phyloP scores from a whole-genome alignment of 306 rosid genomes.

The Vigna reflexopilosa region DNA sequence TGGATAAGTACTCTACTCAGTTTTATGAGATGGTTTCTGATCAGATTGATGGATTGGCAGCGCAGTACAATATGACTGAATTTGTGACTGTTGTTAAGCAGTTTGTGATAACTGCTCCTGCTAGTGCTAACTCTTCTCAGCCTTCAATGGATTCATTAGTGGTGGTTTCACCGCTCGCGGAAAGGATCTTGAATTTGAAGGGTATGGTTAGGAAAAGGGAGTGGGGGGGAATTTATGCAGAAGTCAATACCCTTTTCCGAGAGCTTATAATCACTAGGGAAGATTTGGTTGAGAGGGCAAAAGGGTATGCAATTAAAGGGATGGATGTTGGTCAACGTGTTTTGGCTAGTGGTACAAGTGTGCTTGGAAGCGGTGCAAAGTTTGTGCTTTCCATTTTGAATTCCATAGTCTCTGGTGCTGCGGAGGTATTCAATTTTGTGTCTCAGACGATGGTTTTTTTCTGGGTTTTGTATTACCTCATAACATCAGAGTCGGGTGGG shows the following conservation, averaged over 20 bases:
- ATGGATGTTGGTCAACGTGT: constrained; percentile 69
- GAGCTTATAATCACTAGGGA: constrained; percentile 69
- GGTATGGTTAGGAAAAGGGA: constrained; percentile 55
- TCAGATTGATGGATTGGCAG: constrained; percentile 77
- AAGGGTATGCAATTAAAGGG: constrained; percentile 68
- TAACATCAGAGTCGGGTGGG: constrained; percentile 85
- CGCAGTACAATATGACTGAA: constrained; percentile 82
- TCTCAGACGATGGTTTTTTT: constrained; percentile 81
- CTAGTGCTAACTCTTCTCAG: constrained; percentile 57
- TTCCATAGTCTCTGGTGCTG: constrained; percentile 80
- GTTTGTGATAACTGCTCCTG: constrained; percentile 50
- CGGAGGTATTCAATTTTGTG: constrained; percentile 76
- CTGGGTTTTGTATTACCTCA: constrained; percentile 80
- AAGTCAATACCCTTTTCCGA: constrained; percentile 59
- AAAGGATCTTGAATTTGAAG: constrained; percentile 70
- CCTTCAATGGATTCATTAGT: constrained; percentile 43
- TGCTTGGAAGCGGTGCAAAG: constrained; percentile 71
- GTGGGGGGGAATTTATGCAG: constrained; percentile 72
- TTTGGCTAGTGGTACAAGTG: constrained; percentile 61
- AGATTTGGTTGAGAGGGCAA: constrained; percentile 76
- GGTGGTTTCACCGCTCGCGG: constrained; percentile 58
- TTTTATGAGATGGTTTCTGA: constrained; percentile 69
- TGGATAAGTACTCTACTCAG: constrained; percentile 68
- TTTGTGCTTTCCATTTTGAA: constrained; percentile 56
- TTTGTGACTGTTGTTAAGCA: constrained; percentile 76